phyloP scores from a whole-genome alignment of 805 yeast genomes.

The Schwanniomyces vanrijiae region DNA sequence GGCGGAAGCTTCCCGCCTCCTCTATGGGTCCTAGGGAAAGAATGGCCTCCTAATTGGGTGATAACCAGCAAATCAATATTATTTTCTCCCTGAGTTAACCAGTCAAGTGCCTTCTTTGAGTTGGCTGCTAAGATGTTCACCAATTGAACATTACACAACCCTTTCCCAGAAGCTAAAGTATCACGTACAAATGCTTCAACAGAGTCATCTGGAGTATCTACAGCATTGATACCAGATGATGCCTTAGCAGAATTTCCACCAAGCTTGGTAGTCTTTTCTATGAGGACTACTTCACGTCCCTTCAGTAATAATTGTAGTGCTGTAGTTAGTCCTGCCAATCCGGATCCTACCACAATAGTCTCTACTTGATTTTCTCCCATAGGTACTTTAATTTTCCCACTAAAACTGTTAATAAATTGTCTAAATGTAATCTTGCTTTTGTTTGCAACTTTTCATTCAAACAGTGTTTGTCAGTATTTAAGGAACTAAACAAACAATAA shows the following conservation, averaged over 20 bases:
- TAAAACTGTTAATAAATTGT: not conserved
- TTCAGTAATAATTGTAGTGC: conserved; percentile 35
- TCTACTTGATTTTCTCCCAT: conserved; percentile 4
- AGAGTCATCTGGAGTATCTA: conserved; percentile 30
- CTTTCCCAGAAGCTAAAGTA: conserved; percentile 34
- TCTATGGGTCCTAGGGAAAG: conserved; percentile 39
- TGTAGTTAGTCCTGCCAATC: conserved; percentile 55
- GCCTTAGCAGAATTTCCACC: conserved; percentile 67
- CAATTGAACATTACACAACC: conserved; percentile 22
- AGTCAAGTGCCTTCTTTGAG: conserved; percentile 30
- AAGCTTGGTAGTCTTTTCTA: conserved; percentile 48
- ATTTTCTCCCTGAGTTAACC: conserved; percentile 27
- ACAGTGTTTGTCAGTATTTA: not conserved
- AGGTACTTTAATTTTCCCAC: not conserved
- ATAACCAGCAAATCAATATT: conserved; percentile 32
- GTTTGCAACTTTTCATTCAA: not conserved
- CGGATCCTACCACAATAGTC: conserved; percentile 51
- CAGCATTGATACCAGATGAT: conserved; percentile 58
- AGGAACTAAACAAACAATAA: not conserved
- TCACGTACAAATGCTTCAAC: conserved; percentile 26
- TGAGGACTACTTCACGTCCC: conserved; percentile 41
- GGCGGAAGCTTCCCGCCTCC: conserved; percentile 51
- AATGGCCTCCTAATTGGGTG: conserved; percentile 41
- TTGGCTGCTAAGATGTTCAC: conserved; percentile 23
- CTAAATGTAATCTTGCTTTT: not conserved